A percentile compares a stretch with the other conserved stretches of the same genome.
Evolutionary conservation across 2,329 filamentous ascomycete genomes (phyloP).

Genomic region (Nemania sp.): DNA sequence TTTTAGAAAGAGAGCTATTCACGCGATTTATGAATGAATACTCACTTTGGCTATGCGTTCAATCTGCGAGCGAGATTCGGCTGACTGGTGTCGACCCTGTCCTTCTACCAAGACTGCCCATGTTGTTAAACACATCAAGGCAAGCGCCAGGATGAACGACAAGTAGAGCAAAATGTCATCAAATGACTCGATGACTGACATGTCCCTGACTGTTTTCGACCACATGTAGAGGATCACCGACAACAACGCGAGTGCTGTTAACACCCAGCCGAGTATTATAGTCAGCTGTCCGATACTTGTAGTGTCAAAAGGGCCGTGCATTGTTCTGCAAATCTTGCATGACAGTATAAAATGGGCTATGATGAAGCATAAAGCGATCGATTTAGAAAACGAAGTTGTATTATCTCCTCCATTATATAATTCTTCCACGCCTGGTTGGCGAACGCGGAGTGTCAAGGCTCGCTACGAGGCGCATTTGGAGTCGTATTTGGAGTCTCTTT

Average conservation of each 20-base stretch:
- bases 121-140: conserved; percentile 12
- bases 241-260: conserved; percentile 1
- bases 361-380: no score
- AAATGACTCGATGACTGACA: not conserved
- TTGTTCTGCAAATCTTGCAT: no score
- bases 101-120: conserved; percentile 19
- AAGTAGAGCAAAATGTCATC: conserved; percentile 12
- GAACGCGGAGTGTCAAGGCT: no score
- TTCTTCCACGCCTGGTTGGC: no score
- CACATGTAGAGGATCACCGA: conserved; percentile 3
- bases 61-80: conserved; percentile 12
- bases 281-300: conserved; percentile 9
- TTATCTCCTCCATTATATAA: no score
- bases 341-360: no score
- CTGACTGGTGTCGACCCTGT: conserved; percentile 11
- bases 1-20: not conserved
- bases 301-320: conserved; percentile 2
- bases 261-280: conserved; percentile 10
- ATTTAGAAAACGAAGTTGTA: no score
- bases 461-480: no score
- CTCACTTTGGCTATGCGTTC: conserved; percentile 15
- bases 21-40: not conserved
- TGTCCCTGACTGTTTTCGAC: not conserved
- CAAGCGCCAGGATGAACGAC: conserved; percentile 9
- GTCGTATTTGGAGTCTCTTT: no score